Conservation (phyloP, 2,329 filamentous ascomycete species). For the Aspergillus brasiliensis region DNA sequence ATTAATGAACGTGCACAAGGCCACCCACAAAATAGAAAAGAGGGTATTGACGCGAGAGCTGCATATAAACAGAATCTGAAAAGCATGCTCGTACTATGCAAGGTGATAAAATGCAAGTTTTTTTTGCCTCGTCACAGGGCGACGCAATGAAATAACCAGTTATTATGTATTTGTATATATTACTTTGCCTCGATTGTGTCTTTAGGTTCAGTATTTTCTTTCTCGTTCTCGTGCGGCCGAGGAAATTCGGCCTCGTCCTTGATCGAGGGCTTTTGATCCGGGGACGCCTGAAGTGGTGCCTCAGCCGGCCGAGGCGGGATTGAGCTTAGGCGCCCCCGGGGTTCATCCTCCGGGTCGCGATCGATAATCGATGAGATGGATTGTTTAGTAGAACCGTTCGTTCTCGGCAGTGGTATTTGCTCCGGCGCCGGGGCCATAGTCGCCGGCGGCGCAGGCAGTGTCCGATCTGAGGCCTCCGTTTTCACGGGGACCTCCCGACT, state of each 20-base stretch:
- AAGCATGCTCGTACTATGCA: conserved; percentile 21
- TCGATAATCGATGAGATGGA: conserved; percentile 46
- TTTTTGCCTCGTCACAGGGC: conserved; percentile 10
- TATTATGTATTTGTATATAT: conserved; percentile 15
- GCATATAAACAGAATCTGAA: conserved; percentile 13
- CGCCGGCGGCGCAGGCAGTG: conserved; percentile 21
- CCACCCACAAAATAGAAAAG: conserved; percentile 21
- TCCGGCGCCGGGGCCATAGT: conserved; percentile 20
- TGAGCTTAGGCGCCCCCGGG: conserved; percentile 24
- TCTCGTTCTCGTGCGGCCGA: conserved; percentile 21
- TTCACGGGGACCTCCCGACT: conserved; percentile 29
- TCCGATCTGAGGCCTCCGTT: conserved; percentile 29
- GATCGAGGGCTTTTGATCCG: conserved; percentile 15
- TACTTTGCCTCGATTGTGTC: conserved; percentile 22
- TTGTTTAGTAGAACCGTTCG: conserved; percentile 39
- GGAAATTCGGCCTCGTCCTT: conserved; percentile 15
- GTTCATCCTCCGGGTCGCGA: conserved; percentile 30
- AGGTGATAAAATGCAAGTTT: conserved; percentile 16
- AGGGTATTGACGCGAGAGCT: conserved; percentile 25
- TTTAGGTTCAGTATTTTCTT: conserved; percentile 30
- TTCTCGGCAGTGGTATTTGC: conserved; percentile 15
- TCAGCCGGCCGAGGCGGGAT: conserved; percentile 24
- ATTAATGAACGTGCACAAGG: conserved; percentile 19
- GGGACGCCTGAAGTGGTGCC: conserved; percentile 19
- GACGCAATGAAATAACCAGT: conserved; percentile 10